A percentile compares a stretch with the other conserved stretches of the same genome.
Conservation (phyloP, 345 rosid genomes). For the Turritis glabra region DNA sequence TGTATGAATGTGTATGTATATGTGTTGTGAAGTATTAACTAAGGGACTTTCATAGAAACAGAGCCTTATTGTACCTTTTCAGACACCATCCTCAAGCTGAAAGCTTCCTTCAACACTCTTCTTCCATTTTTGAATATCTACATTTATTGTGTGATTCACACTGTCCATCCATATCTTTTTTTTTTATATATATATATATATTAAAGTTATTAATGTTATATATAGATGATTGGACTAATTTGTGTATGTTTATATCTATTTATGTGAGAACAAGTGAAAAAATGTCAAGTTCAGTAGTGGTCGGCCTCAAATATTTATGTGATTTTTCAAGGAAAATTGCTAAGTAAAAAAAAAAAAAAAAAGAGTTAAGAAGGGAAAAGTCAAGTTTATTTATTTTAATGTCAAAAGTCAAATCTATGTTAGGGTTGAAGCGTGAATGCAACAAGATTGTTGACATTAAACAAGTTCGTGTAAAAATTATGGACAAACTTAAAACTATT, state of each 20-base stretch:
- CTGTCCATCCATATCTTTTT: conserved; percentile 8
- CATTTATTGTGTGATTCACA: conserved; percentile 27
- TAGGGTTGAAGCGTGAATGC: not conserved
- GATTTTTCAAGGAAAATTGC: not conserved
- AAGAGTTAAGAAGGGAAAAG: not conserved
- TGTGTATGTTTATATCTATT: conserved; percentile 24
- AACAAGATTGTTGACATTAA: not conserved
- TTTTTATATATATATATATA: not conserved
- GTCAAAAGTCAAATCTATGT: conserved; percentile 19
- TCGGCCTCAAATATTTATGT: conserved; percentile 30
- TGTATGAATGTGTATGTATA: not conserved
- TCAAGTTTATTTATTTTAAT: conserved; percentile 1
- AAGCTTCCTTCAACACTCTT: conserved; percentile 44
- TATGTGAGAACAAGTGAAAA: not conserved
- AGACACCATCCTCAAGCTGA: conserved; percentile 42
- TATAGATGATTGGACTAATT: conserved; percentile 1
- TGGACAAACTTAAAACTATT: not conserved
- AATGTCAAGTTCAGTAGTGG: conserved; percentile 17
- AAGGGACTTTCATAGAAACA: conserved; percentile 35
- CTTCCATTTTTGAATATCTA: conserved; percentile 28
- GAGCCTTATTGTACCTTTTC: conserved; percentile 35
- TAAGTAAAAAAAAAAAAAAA: not conserved
- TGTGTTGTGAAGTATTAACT: conserved; percentile 24
- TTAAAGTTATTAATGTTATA: not conserved
- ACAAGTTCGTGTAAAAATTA: conserved; percentile 17